Base-by-base conservation (phyloP, 1,139 yeast genomes). In the Kodamaea ohmeri region DNA sequence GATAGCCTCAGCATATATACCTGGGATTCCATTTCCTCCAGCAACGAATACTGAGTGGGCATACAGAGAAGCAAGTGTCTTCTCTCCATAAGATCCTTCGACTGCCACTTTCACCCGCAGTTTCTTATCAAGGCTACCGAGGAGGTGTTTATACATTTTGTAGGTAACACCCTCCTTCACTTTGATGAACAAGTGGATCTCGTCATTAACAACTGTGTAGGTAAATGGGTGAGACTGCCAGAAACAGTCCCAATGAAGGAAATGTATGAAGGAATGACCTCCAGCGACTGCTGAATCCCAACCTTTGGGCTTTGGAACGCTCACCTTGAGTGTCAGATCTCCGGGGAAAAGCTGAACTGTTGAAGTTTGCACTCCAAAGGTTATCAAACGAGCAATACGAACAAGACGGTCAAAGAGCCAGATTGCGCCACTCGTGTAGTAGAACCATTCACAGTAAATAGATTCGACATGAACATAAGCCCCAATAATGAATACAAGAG, bases 221-320 rank as follows among this genome's bases (percentile, higher is more conserved):
- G 88, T 78, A 50, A 83, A 83, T 0, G 90, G 90, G 55, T 83
- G 90, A 0, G 83, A 75, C 53, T 83, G 88, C 80, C 79, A 84
- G 46, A 82, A 82, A 38, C 76, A 73, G 45, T 71, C 53, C 30
- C 78, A 68, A 30, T 67, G 58, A 33, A 75, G 55, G 40, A 80
- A 72, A 52, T 81, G 79, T 35, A 83, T 59, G 50, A 69, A 83
- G 0, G 78, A 80, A 53, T 74, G 82, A 14, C 82, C 80, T n/a
- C 87, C 87, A 4, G 87, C 83, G 38, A 56, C 53, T 4, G 38
- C 30, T 12, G 71, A 59, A 27, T 62, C 61, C 73, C 80, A 73
- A 40, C 60, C 50, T 1, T 47, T 45, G 6, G 77, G 75, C 38
- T 58, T 68, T 2, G 72, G 68, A 1, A 73, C 60, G 2, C 55